Evolutionary conservation across 2,329 filamentous ascomycete genomes (phyloP).

Genomic region (Fusarium papillatum): DNA sequence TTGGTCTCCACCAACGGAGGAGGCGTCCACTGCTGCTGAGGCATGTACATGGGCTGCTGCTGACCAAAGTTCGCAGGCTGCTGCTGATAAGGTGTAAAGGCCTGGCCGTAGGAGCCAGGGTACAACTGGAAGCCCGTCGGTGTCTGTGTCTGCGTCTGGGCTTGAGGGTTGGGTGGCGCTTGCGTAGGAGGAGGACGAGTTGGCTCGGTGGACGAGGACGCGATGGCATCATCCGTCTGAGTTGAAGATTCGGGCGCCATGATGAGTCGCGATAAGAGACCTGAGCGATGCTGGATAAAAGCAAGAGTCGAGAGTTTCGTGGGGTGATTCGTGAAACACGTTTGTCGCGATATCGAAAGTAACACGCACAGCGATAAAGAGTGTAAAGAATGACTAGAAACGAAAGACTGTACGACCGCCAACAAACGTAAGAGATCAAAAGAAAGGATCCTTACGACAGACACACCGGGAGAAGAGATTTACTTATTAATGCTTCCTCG

Average conservation of each 20-base stretch:
- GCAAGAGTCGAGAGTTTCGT: background rate
- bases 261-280: background rate
- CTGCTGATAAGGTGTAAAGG: conserved; percentile 41
- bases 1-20: conserved; percentile 28
- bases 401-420: conserved; percentile 4
- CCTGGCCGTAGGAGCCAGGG: conserved; percentile 43
- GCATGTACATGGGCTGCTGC: background rate
- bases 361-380: conserved; percentile 18
- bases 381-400: conserved; percentile 10
- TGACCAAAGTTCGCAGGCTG: conserved; percentile 20
- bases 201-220: conserved; percentile 16
- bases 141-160: conserved; percentile 16
- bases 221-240: conserved; percentile 33
- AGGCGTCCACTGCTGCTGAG: conserved; percentile 28
- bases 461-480: conserved; percentile 11
- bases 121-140: conserved; percentile 34
- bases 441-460: conserved; percentile 4
- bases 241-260: conserved; percentile 42
- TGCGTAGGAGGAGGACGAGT: conserved; percentile 28
- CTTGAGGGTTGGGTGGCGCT: conserved; percentile 15
- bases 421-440: conserved; percentile 4
- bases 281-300: background rate
- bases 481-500: conserved; percentile 14
- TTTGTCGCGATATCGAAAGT: background rate
- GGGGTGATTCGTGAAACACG: background rate